A percentile compares a stretch with the other conserved stretches of the same genome.
Conservation (phyloP, 441 rosid genomes). For the Oxalis stricta region DNA sequence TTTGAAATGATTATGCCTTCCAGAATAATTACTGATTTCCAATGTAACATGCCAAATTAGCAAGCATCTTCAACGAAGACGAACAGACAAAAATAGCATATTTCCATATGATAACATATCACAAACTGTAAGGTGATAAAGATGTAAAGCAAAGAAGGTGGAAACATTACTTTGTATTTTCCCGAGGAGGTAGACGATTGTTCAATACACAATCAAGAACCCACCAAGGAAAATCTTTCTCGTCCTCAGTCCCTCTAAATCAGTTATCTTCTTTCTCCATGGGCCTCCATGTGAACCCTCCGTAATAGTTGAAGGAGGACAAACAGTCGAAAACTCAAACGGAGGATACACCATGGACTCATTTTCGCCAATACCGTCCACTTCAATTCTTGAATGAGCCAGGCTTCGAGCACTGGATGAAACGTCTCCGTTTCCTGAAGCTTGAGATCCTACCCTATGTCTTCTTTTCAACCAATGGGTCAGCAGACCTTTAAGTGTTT, state of each 20-base stretch:
- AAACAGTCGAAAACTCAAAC: constrained; percentile 65
- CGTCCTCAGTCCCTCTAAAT: constrained; percentile 94
- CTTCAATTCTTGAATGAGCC: constrained; percentile 50
- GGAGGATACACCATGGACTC: constrained; percentile 82
- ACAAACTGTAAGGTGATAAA: not conserved
- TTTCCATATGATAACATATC: not conserved
- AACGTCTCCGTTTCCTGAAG: constrained; percentile 57
- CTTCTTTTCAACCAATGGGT: constrained; percentile 85
- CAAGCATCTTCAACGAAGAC: not conserved
- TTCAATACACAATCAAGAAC: constrained; percentile 82
- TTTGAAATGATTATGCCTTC: too few species aligned
- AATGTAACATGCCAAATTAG: not conserved
- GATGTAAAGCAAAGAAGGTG: constrained; percentile 1
- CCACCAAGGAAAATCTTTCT: constrained; percentile 96
- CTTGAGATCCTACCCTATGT: constrained; percentile 53
- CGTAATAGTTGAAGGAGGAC: constrained; percentile 79
- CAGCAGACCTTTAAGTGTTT: constrained; percentile 88
- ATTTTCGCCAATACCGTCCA: constrained; percentile 55
- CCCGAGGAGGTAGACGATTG: constrained; percentile 91
- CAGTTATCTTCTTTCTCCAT: constrained; percentile 94
- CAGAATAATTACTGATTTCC: not conserved
- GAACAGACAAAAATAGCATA: not conserved
- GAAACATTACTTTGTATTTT: constrained; percentile 68
- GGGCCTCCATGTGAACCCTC: constrained; percentile 97
- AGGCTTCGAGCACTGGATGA: constrained; percentile 35